Evolutionary conservation across 2,329 filamentous ascomycete genomes (phyloP), one percentile per base, ranked within the genome.

Genomic region (Pseudogymnoascus sp.): DNA sequence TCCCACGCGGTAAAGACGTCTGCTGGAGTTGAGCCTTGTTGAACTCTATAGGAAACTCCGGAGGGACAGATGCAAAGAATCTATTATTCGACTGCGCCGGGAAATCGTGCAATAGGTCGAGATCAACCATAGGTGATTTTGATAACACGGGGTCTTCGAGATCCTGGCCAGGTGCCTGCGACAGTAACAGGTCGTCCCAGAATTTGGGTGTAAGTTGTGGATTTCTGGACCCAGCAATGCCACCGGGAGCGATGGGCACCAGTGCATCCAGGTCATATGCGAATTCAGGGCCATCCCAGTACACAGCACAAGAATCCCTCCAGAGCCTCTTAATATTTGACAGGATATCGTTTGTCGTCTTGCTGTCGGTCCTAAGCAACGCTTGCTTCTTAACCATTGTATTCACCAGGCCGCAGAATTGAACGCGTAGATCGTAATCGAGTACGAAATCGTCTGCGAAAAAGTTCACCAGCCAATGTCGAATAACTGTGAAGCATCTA

Each of bases 381-480:
- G 58, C 58, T 39, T 59, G 58, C 27, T 41, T 59, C 58, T 39
- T 38, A 59, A 59, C 58, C 58, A 59, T 59, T 31, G 33, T 78
- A 72, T 97, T 97, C 63, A 97, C 80, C 7, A 92, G 80, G 33
- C 86, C 80, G 75, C 93, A 97, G 71, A 97, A 97, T 13, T 84
- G 84, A 4, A 83, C 78, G 7, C 93, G 87, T 33, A 97, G 79
- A 48, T 83, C 79, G 71, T 88, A 87, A 71, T 92, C 86, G 25
- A 88, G 76, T 41, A 95, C 84, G 72, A 96, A 99, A 72, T 99
- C 94, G 71, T 99, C 94, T 62, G 90, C 82, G 68, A 97, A 99
- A 74, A 99, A 99, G 74, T 99, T 99, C 65, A 99, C 77, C 63
- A 97, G 92, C 94, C 94, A 99, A 74, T 99, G 94, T 62, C 94